Evolutionary conservation across 2,329 filamentous ascomycete species (phyloP), one percentile per base, ranked within the genome.

Genomic region (Trichoderma endophyticum): DNA sequence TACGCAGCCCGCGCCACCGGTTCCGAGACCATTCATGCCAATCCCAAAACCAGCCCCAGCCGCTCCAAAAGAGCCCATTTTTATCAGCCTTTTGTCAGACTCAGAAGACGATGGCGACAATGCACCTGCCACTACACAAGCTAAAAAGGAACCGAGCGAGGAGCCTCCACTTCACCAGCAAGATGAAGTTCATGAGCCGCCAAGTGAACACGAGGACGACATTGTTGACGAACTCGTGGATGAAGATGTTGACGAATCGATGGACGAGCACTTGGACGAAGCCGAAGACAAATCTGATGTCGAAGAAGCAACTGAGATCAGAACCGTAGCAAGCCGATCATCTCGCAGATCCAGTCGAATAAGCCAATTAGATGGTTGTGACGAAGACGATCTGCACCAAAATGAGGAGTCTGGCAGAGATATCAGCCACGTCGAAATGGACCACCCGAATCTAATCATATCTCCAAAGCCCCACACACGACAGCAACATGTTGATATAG

Each of bases 41-140:
- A 56, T 57, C 30, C 34, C 60, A 48, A 70, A 69, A 28, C 51
- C 71, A 30, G 56, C 43, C 14, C 73, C 75, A 6, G 39, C 76
- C 12, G 73, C 73, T 11, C 72, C 80, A 1, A 77, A 77, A 8
- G 77, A 79, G 8, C 83, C 84, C 1, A 80, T 86, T 4, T 80
- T 86, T 21, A 87, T 87, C 72, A 82, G 82, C 68, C 75, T 87
- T 11, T 77, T 86, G 4, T 86, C 85, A 0, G 84, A 86, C 71
- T 84, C 82, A 2, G 84, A 86, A 60, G 82, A 84, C 66, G 82
- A 86, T 36, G 80, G 82, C 59, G 79, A 83, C 14, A 73, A 76
- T 12, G 66, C 28, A 26, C 70, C 43, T 3, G 6, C 43, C n/a
- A 21, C 51, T 5, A 39, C 14, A n/a, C 30, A 67, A 8, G 54